Base-by-base conservation (phyloP, 768 basidiomycete species). In the Panus rudis region DNA sequence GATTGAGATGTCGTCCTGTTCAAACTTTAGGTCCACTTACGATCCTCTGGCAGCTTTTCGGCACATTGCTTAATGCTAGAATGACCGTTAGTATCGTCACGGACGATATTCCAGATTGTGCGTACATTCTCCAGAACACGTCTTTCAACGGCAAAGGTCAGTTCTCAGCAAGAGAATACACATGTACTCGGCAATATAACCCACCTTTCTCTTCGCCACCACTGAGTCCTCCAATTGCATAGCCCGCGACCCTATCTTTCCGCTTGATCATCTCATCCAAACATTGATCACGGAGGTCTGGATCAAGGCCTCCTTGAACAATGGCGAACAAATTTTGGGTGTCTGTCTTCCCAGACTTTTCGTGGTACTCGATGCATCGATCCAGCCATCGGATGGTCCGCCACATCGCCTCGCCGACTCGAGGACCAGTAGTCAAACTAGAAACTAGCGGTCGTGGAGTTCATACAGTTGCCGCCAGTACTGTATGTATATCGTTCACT, bases 141-240 rank as follows among this genome's bases (percentile, higher is more conserved):
- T 88, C 86, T 91, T 34, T 6, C 3, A 23, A 7, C n/a, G 17
- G 7, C 27, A 39, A 28, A n/a, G 34, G 40, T 49, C 23, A 42
- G 32, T n/a, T n/a, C 28, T 10, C 28, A 30, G 28, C 28, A 10
- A 30, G 14, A 30, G 31, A 31, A 5, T 34, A 22, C 7, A 19
- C 13, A 37, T 21, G 38, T 14, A 40, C 22, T 63, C 16, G 10
- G 16, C 28, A 16, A 30, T 30, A 10, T 10, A 10, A 30, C 10
- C 25, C 46, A 81, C 89, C 89, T 76, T 93, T 92, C 61, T 81
- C 88, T 69, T 94, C 91, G 12, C 91, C 91, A 19, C 91, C 91
- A 50, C 87, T 91, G 7, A 94, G 67, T 2, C 91, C 91, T 19
- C 91, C 92, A 43, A 94, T 86, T 6, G 91, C 91, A 60, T 86